These are phyloP conservation scores for Clitoria ternatea DNA, from an alignment of 306 rosid genomes.

Conservation along the genomic window DNA sequence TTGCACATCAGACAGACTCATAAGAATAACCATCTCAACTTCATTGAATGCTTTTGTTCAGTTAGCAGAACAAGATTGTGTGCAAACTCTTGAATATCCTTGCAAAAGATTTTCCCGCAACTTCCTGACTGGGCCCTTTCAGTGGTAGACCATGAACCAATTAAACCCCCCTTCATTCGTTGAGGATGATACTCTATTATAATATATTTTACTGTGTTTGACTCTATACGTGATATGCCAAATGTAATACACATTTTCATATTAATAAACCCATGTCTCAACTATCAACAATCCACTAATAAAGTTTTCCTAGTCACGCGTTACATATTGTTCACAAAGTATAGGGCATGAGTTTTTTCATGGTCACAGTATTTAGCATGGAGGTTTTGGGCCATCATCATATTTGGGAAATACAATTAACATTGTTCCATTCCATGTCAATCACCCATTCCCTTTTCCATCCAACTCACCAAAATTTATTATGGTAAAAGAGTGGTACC, in stretches of 20 bases:
- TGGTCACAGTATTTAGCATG: neutral
- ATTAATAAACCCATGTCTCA: neutral
- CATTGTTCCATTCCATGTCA: conserved; percentile 6
- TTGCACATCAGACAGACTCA: neutral
- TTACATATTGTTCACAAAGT: neutral
- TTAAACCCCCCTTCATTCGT: neutral
- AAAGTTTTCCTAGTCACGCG: neutral
- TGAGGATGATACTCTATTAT: neutral
- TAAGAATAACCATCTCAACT: conserved; percentile 6
- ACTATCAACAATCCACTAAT: neutral
- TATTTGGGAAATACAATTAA: neutral
- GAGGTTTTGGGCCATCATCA: neutral
- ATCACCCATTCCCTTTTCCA: neutral
- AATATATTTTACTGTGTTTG: neutral
- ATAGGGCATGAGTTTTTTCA: neutral
- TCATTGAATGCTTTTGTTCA: neutral
- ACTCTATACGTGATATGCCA: neutral
- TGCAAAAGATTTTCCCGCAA: neutral
- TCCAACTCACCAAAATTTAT: neutral
- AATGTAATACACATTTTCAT: neutral
- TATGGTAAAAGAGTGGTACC: neutral
- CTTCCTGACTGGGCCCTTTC: neutral
- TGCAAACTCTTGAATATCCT: conserved; percentile 3
- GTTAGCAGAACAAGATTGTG: neutral
- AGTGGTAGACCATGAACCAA: neutral